These are phyloP conservation scores for Pigoraptor vietnamica DNA, from an alignment of 78 protist genomes.

Conservation along the genomic window DNA sequence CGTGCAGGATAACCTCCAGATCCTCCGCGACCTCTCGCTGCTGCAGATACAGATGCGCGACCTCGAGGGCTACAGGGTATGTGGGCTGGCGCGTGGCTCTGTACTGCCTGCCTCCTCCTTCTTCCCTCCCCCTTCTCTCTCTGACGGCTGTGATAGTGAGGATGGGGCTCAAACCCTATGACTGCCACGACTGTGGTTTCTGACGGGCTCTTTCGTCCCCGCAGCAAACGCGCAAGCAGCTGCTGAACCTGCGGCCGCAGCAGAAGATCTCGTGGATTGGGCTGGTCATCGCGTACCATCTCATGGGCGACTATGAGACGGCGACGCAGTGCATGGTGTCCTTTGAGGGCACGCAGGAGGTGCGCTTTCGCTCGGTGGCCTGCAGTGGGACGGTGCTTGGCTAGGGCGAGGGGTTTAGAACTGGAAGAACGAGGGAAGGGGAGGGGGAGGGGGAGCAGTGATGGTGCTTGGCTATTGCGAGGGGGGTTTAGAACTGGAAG, in stretches of 20 bases:
- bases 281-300: slow-evolving; percentile 66
- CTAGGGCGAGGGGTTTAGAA: no score
- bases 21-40: slow-evolving; percentile 66
- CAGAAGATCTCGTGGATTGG: slow-evolving; percentile 67
- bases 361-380: neutral
- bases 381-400: neutral
- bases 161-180: no score
- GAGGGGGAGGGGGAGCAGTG: no score
- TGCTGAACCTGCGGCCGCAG: slow-evolving; percentile 61
- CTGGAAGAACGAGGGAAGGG: no score
- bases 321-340: slow-evolving; percentile 48
- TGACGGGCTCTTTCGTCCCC: neutral
- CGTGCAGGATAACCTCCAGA: slow-evolving; percentile 40
- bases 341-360: slow-evolving; percentile 32
- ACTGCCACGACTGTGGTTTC: no score
- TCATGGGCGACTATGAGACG: slow-evolving; percentile 29
- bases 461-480: no score
- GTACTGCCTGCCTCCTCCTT: no score
- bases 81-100: no score
- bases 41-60: slow-evolving; percentile 80
- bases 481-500: no score
- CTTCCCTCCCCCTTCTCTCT: no score
- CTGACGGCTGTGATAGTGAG: no score
- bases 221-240: slow-evolving; percentile 55
- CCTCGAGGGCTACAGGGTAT: slow-evolving; percentile 53